A percentile compares a stretch with the other conserved stretches of the same genome.
phyloP scores from a whole-genome alignment of 208 protist genomes.

The Borovskyia barvae region DNA sequence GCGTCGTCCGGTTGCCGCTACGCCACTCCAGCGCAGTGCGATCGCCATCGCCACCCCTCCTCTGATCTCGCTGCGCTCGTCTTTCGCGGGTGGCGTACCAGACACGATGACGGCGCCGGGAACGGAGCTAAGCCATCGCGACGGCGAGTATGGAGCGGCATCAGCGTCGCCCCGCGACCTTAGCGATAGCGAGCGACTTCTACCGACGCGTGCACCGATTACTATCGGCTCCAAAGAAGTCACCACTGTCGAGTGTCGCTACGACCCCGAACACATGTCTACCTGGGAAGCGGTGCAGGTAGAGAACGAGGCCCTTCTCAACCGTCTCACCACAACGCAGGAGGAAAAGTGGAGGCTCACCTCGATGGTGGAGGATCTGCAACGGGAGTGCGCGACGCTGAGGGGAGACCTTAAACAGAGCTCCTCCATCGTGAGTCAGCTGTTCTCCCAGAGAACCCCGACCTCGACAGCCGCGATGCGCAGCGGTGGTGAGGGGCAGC shows the following conservation, averaged over 20 bases:
- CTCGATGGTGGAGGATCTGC: conserved; percentile 41
- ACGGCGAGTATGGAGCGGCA: background rate
- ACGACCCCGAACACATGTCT: conserved; percentile 46
- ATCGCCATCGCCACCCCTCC: background rate
- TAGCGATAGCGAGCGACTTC: background rate
- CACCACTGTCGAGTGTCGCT: conserved; percentile 34
- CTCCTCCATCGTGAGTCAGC: conserved; percentile 33
- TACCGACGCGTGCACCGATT: background rate
- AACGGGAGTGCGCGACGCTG: conserved; percentile 29
- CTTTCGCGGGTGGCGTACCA: background rate
- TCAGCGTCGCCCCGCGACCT: background rate
- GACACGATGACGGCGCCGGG: conserved; percentile 10
- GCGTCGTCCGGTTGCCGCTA: background rate
- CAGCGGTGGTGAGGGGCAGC: conserved; percentile 25
- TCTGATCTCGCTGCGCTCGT: background rate
- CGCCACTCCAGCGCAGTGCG: background rate
- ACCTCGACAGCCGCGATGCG: conserved; percentile 17
- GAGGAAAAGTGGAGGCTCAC: conserved; percentile 56
- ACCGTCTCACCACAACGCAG: conserved; percentile 48
- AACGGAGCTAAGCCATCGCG: conserved; percentile 1
- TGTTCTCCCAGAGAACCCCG: conserved; percentile 18
- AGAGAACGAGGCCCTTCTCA: conserved; percentile 58
- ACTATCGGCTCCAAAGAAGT: conserved; percentile 6
- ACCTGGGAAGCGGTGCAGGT: conserved; percentile 52
- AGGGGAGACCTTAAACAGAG: conserved; percentile 31